Evolutionary conservation across 2,329 filamentous ascomycete species (phyloP), one percentile per base, ranked within the genome.

Genomic region (Orbilia oligospora): DNA sequence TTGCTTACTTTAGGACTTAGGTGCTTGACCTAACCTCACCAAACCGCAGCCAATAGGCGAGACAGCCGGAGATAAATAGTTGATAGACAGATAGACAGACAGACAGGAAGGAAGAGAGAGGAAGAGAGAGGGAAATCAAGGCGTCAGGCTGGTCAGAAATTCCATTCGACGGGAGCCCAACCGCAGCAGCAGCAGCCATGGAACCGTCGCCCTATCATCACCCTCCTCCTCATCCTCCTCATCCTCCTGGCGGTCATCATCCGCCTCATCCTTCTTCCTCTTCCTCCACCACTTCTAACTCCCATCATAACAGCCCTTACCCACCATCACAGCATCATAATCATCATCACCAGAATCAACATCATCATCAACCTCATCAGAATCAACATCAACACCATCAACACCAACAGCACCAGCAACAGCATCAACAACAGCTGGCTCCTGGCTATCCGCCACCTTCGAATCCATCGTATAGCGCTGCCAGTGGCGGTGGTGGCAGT

Each of bases 361-460:
- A 41, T 5, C 36, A 38, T 36, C 36, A 64, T 20, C 58, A 64
- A 5, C 38, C 48, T 6, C 49, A 61, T 1, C 53, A 33, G 16
- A 27, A 63, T 41, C 64, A 67, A 8, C 65, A 56, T 6, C 56
- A 46, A 1, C 61, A 56, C 12, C 63, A 61, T 2, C 65, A 56
- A 4, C 65, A 46, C 0, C 61, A 56, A 10, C 63, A 67, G 44
- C 41, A 65, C 8, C 56, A 64, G 16, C 65, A 68, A 0, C 66
- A 49, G 6, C 66, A 48, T 0, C 65, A 76, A 38, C 72, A 56
- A 14, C 72, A 76, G 56, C 49, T 36, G 12, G 51, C 71, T 22
- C 71, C 71, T 49, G 71, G 71, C 20, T 73, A 73, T 67, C 70
- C 70, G 16, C 70, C 70, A 18, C 70, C 70, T 9, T 56, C 70